Conservation (phyloP, 768 basidiomycete species). For the Mycena vitilis region DNA sequence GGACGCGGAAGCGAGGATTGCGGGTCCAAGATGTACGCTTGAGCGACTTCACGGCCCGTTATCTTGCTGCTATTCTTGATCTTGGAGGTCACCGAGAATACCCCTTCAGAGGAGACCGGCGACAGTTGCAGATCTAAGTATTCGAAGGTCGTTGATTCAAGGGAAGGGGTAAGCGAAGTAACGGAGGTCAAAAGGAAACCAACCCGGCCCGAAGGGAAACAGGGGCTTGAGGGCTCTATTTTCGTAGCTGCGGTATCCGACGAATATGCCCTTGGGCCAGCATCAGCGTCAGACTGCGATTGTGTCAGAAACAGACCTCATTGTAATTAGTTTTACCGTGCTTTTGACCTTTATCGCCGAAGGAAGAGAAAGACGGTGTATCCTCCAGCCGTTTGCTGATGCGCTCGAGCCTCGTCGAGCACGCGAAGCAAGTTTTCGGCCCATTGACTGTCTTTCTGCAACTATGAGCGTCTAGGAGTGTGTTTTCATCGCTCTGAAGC, state of each 20-base stretch:
- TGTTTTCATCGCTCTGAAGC: too few relatives aligned
- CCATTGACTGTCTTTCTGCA: too few relatives aligned
- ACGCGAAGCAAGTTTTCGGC: too few relatives aligned
- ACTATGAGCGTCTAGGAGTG: too few relatives aligned
- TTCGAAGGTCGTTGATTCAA: constrained; percentile 54
- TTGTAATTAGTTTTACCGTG: constrained; percentile 59
- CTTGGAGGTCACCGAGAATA: constrained; percentile 55
- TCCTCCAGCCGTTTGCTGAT: constrained; percentile 62
- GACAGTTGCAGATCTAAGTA: constrained; percentile 56
- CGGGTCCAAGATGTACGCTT: constrained; percentile 60
- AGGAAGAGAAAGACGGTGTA: constrained; percentile 60
- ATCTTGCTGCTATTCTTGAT: constrained; percentile 58
- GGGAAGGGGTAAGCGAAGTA: background rate
- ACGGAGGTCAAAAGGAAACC: constrained; percentile 9
- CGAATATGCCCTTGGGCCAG: constrained; percentile 55
- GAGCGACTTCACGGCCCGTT: constrained; percentile 59
- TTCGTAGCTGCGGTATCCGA: constrained; percentile 66
- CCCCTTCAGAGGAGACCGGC: constrained; percentile 45
- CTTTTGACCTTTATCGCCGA: constrained; percentile 55
- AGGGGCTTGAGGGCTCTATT: constrained; percentile 55
- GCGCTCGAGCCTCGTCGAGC: too few relatives aligned
- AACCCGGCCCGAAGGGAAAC: constrained; percentile 67
- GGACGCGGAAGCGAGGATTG: constrained; percentile 57
- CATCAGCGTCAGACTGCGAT: constrained; percentile 4
- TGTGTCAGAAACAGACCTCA: constrained; percentile 45